Evolutionary conservation across 2,329 filamentous ascomycete genomes (phyloP), one percentile per base, ranked within the genome.

Genomic region (Thielaviopsis cerberus): DNA sequence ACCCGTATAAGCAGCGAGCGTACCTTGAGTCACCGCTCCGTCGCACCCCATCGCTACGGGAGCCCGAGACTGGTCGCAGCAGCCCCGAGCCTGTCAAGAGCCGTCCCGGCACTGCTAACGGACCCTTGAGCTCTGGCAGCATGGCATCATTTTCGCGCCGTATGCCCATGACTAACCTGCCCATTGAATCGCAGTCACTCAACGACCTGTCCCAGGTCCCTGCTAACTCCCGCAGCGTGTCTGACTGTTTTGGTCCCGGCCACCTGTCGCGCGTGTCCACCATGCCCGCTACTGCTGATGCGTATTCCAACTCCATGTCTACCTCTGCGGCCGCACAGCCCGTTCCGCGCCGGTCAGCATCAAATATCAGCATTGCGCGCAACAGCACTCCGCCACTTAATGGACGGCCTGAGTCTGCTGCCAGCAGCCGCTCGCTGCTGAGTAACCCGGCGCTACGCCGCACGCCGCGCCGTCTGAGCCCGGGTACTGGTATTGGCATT

Each of bases 391-490:
- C 78, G 3, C 77, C 80, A 67, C 74, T 75, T 62, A 69, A 74
- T 37, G 69, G 69, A 63, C 76, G 82, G 67, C 79, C 85, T 69
- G 78, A 83, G 63, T 87, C 82, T 58, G 75, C 77, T 73, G 73
- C 76, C 73, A 75, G 69, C 69, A 57, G 57, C 6, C 34, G 54
- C 4, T 60, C 64, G 72, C 63, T 82, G 76, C 69, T 73, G 76
- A 66, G 71, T 67, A 70, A 83, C 61, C 85, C 84, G 62, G 82
- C 85, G 53, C 77, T 92, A 61, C 79, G 88, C 65, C 80, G 87
- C 62, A 77, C 79, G 62, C 81, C 83, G 68, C 76, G 72, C 67
- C 77, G 77, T 67, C 72, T 83, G 69, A 90, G 41, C 41, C n/a
- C 41, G 2, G 8, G 41, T 7, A 7, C 41, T 10, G 8, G 41